phyloP scores from a whole-genome alignment of 345 rosid species.

The Arabidopsis suecica region DNA sequence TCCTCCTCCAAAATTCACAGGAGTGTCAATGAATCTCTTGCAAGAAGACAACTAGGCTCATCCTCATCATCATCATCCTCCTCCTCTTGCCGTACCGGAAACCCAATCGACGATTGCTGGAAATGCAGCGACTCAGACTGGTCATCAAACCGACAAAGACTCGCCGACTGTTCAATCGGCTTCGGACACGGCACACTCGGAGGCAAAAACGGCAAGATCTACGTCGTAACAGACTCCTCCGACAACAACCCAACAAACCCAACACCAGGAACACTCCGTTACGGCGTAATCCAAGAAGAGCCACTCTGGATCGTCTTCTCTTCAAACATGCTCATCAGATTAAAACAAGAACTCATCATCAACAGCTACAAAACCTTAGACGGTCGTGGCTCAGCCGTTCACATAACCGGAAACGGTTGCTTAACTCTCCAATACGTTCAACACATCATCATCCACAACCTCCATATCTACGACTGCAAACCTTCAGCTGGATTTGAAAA shows the following conservation, averaged over 20 bases:
- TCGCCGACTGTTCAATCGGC: slow-evolving; percentile 77
- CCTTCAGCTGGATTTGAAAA: slow-evolving; percentile 69
- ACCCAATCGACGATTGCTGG: slow-evolving; percentile 89
- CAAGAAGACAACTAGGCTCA: slow-evolving; percentile 47
- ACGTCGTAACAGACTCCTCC: slow-evolving; percentile 84
- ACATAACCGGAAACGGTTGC: slow-evolving; percentile 82
- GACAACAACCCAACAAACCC: slow-evolving; percentile 70
- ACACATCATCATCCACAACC: slow-evolving; percentile 83
- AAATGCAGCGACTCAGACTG: slow-evolving; percentile 59
- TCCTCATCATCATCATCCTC: not conserved
- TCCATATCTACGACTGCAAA: slow-evolving; percentile 71
- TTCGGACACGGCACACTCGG: slow-evolving; percentile 71
- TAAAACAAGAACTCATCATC: slow-evolving; percentile 74
- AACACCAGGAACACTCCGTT: slow-evolving; percentile 75
- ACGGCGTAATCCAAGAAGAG: slow-evolving; percentile 69
- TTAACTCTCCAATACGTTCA: slow-evolving; percentile 69
- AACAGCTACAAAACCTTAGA: slow-evolving; percentile 83
- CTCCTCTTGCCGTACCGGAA: slow-evolving; percentile 61
- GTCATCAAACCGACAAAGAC: slow-evolving; percentile 61
- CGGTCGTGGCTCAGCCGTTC: slow-evolving; percentile 72
- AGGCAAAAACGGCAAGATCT: slow-evolving; percentile 74
- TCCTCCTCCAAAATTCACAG: slow-evolving; percentile 31
- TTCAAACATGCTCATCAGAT: slow-evolving; percentile 62
- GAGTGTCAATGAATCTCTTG: slow-evolving; percentile 46
- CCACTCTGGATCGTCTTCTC: slow-evolving; percentile 86